phyloP scores from a whole-genome alignment of 306 rosid genomes.

The Acmispon strigosus region DNA sequence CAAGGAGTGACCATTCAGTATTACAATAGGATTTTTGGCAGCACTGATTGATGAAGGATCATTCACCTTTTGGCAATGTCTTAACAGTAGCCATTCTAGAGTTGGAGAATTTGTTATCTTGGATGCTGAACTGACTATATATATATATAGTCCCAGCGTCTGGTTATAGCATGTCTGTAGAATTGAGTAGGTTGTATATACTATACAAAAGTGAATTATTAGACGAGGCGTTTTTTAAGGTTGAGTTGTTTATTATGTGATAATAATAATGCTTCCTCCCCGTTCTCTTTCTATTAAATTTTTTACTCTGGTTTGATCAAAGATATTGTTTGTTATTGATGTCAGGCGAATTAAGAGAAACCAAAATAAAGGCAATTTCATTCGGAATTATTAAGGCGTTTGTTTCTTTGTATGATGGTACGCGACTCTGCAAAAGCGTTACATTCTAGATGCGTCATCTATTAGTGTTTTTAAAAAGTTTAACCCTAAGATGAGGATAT shows the following conservation, averaged over 20 bases:
- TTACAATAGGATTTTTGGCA: not conserved
- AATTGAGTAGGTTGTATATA: constrained; percentile 32
- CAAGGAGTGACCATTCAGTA: not conserved
- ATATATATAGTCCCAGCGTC: not conserved
- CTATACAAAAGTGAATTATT: constrained; percentile 13
- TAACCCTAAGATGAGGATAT: too few species aligned
- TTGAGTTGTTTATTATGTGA: constrained; percentile 15
- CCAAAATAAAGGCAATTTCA: not conserved
- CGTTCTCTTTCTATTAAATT: not conserved
- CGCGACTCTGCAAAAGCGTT: not conserved
- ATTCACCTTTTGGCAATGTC: constrained; percentile 2
- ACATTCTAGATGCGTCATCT: not conserved
- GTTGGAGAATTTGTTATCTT: constrained; percentile 5
- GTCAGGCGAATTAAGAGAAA: not conserved
- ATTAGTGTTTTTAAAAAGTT: too few species aligned
- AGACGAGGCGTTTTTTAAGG: constrained; percentile 15
- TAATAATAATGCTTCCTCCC: not conserved
- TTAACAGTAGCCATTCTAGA: constrained; percentile 8
- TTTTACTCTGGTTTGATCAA: not conserved
- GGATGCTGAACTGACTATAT: not conserved
- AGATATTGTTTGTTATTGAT: not conserved
- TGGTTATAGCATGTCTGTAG: not conserved
- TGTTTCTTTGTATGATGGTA: not conserved
- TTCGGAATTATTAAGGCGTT: not conserved
- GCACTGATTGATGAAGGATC: constrained; percentile 8